Percentiles rank a stretch among this genome's conserved stretches.
These are phyloP conservation scores for Cubamyces lactineus DNA, from an alignment of 768 basidiomycete species.

Conservation along the genomic window DNA sequence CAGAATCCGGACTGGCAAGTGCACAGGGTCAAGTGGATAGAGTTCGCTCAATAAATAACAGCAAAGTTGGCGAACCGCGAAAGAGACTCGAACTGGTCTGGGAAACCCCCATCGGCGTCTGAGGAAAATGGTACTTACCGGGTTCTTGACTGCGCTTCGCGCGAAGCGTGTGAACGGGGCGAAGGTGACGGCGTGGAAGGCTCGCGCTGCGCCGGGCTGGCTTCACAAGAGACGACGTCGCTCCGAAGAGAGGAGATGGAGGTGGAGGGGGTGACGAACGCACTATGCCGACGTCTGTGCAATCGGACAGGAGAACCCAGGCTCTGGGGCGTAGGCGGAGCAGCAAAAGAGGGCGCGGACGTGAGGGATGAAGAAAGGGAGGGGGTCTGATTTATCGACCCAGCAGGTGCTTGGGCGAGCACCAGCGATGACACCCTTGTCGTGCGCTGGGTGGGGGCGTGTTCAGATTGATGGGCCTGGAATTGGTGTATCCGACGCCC, in stretches of 20 bases:
- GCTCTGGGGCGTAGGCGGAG: slow-evolving; percentile 26
- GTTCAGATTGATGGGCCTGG: slow-evolving; percentile 34
- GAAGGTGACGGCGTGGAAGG: slow-evolving; percentile 29
- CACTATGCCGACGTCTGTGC: slow-evolving; percentile 3
- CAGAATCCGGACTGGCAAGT: slow-evolving; percentile 18
- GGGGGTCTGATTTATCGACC: slow-evolving; percentile 25
- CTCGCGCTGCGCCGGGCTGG: slow-evolving; percentile 16
- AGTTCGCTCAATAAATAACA: slow-evolving; percentile 16
- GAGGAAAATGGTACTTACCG: slow-evolving; percentile 26
- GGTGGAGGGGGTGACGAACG: slow-evolving; percentile 23
- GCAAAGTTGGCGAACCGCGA: slow-evolving; percentile 21
- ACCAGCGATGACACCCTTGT: slow-evolving; percentile 23
- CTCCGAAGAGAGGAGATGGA: slow-evolving; percentile 26
- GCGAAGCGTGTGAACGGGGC: slow-evolving; percentile 26
- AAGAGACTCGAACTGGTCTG: slow-evolving; percentile 26
- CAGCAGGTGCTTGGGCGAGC: slow-evolving; percentile 26
- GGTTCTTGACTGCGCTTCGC: slow-evolving; percentile 13
- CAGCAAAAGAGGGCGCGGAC: slow-evolving; percentile 24
- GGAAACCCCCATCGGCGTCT: slow-evolving; percentile 9
- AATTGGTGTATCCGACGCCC: slow-evolving; percentile 19
- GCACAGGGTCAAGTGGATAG: slow-evolving; percentile 20
- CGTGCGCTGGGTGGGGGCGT: slow-evolving; percentile 26
- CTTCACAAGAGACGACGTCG: slow-evolving; percentile 16
- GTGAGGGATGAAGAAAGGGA: slow-evolving; percentile 30
- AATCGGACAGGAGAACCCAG: slow-evolving; percentile 11